Conservation (phyloP, 116 monocot genomes). For the Cymodocea nodosa region DNA sequence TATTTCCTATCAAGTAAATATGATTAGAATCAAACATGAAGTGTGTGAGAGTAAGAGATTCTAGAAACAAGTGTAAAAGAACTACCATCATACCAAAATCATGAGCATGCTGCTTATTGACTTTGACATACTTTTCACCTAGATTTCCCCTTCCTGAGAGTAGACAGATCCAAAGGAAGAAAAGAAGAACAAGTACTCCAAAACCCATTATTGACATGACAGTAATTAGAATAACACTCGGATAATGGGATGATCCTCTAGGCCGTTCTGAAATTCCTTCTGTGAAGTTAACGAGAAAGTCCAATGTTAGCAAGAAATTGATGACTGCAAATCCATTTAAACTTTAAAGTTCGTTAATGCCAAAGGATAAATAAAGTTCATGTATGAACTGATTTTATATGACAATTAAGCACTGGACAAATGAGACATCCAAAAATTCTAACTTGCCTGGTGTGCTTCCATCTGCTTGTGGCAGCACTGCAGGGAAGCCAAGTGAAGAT, state of each 20-base stretch:
- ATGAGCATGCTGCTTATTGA: conserved; percentile 49
- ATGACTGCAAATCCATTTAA: background rate
- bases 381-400: too few relatives aligned
- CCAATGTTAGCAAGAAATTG: background rate
- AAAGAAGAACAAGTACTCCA: conserved; percentile 47
- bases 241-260: conserved; percentile 50
- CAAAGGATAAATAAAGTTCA: too few relatives aligned
- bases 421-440: background rate
- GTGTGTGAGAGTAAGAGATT: background rate
- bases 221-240: conserved; percentile 63
- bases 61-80: background rate
- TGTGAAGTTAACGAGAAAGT: background rate
- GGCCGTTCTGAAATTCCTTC: conserved; percentile 34
- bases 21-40: background rate
- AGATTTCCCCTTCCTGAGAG: conserved; percentile 63
- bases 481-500: conserved; percentile 80
- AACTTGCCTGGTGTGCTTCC: conserved; percentile 42
- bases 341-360: too few relatives aligned
- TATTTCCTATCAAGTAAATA: conserved; percentile 35
- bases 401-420: too few relatives aligned
- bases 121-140: conserved; percentile 54
- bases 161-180: conserved; percentile 81
- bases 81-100: conserved; percentile 29
- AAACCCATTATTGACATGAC: conserved; percentile 69
- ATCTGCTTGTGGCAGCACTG: conserved; percentile 59